These are phyloP conservation scores for Retiboletus flavoniger DNA, from an alignment of 1,284 basidiomycete species.

Conservation along the genomic window DNA sequence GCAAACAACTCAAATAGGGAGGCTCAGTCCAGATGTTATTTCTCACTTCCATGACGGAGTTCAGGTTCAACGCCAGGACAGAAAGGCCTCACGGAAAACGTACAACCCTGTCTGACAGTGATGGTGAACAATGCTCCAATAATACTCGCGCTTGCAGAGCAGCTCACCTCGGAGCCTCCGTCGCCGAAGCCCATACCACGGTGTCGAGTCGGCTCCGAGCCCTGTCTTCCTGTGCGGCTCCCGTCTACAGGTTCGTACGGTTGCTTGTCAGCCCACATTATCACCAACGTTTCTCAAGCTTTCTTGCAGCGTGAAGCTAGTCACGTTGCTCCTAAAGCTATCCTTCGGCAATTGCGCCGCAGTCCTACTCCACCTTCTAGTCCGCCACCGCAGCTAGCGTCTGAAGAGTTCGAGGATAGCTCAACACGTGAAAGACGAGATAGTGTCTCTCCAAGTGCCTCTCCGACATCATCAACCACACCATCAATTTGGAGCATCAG, in stretches of 20 bases:
- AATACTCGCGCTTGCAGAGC: conserved; percentile 41
- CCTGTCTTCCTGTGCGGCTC: conserved; percentile 64
- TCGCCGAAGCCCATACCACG: conserved; percentile 25
- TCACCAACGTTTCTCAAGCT: conserved; percentile 42
- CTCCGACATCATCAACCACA: conserved; percentile 33
- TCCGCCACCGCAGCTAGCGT: conserved; percentile 16
- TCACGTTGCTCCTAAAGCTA: conserved; percentile 49
- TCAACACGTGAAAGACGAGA: conserved; percentile 25
- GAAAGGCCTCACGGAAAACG: background rate
- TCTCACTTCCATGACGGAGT: conserved; percentile 20
- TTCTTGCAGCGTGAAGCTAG: conserved; percentile 70
- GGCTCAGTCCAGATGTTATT: background rate
- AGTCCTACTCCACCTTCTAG: conserved; percentile 39
- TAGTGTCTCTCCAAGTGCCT: conserved; percentile 31
- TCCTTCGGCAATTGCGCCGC: conserved; percentile 47
- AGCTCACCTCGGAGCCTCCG: conserved; percentile 26
- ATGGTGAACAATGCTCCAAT: conserved; percentile 59
- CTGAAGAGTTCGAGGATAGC: conserved; percentile 18
- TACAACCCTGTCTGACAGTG: conserved; percentile 12
- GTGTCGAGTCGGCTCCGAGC: conserved; percentile 45
- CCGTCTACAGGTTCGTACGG: conserved; percentile 56
- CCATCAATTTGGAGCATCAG: conserved; percentile 24
- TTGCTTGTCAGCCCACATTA: conserved; percentile 9
- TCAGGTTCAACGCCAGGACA: background rate
- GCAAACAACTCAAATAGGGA: conserved; percentile 5